Base-by-base conservation (phyloP, 495 filamentous ascomycete genomes). In the Neurospora sp. region DNA sequence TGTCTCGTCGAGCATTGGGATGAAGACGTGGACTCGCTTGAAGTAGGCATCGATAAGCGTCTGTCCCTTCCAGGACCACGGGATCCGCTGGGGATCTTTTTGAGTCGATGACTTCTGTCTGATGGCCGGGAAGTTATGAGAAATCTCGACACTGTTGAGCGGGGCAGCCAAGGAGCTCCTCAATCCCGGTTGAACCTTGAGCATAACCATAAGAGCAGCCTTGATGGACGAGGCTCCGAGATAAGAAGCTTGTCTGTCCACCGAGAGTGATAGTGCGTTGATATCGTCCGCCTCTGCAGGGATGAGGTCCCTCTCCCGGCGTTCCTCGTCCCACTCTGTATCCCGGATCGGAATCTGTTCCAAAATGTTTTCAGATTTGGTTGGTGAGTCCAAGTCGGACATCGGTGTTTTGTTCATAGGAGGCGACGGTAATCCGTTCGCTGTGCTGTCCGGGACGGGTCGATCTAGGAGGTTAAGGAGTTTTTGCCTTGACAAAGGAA, bases 211-310 rank as follows among this genome's bases (percentile, higher is more conserved):
- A 31, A 95, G 85, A 9, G 91, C 91, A 0, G 92, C 92, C 75
- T 91, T 91, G 75, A 95, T 91, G 22, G 92, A 95, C 0, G 91
- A 93, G n/a, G 92, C 89, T 8, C 92, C 92, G 2, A 95, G 84
- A 75, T 94, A 95, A 10, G 92, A 94, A 9, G 91, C 89, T 72
- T 91, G 88, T 9, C 88, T 85, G 76, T 90, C 87, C 4, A 91
- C 85, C 4, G 90, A 89, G 44, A 95, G 85, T n/a, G 90, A 93
- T 1, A 94, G 82, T 0, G 90, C 91, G 78, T 94, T 94, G 69
- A 95, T 91, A 80, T 95, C 92, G 79, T 95, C 92, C 0, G 91
- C 89, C 73, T 94, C 90, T 69, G 84, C 87, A 39, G 90, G 89
- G 65, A 92, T 86, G 31, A 87, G 81, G 71, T 90, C 89, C 68